Evolutionary conservation across 1,284 basidiomycete species (phyloP), one percentile per base, ranked within the genome.

Genomic region (Trametes polyzona): DNA sequence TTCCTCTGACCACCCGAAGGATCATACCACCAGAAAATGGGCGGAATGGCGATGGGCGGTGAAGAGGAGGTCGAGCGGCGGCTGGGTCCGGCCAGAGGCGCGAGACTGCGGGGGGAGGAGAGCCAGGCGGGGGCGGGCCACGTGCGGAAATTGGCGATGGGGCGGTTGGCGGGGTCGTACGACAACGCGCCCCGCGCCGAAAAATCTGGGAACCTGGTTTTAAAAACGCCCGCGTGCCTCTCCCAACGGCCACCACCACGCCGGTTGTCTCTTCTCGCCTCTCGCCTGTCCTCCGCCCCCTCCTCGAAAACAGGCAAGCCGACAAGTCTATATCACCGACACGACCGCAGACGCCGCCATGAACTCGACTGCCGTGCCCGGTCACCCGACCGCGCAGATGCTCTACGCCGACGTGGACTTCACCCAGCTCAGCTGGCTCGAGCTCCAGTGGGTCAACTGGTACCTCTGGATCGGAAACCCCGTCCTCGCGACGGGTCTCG

Each of bases 401-500:
- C 76, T 88, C 33, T 90, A 89, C 57, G 77, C 81, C 4, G 74
- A 77, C 64, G 78, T 81, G 47, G 88, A 95, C 73, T 79, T 92
- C 56, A 71, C 80, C 23, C 77, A 83, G 52, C 80, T 96, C 48
- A 87, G 74, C 68, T 91, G 86, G 87, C 66, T 90, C 46, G 94
- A 96, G 75, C 80, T 83, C 53, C 76, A 85, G 65, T 96, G 93
- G 93, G 87, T 80, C 46, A 76, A 81, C 16, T 96, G 92, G 90
- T 96, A 96, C 72, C 77, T 92, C 51, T 87, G 79, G 78, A 86
- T 95, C 55, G 92, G 87, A 62, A 96, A 97, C 80, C 95, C 96
- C 0, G 74, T 96, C 60, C 83, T 99, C 65, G 97, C 96, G 17
- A 99, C 96, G 0, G 95, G 96, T 59, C 78, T 99, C 60, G 88